Evolutionary conservation across 1,139 yeast genomes (phyloP).

Genomic region (Hyphopichia wangnamkhiaoensis): DNA sequence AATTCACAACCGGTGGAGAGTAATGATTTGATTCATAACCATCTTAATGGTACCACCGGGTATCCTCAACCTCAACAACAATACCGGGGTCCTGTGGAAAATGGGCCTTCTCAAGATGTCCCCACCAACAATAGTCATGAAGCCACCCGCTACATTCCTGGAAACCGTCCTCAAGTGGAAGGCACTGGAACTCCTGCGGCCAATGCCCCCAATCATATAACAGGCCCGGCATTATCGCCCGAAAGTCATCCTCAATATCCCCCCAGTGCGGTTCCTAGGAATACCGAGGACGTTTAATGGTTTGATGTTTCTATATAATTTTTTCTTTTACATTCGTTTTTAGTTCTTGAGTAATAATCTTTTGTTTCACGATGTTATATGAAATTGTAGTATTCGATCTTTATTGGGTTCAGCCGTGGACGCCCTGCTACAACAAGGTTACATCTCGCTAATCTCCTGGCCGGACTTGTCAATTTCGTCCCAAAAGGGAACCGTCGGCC

Average conservation of each 20-base stretch:
- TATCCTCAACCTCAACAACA: background rate
- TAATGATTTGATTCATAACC: conserved; percentile 2
- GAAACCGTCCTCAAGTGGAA: background rate
- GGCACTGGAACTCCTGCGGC: background rate
- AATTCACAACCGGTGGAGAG: conserved; percentile 1
- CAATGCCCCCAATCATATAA: conserved; percentile 1
- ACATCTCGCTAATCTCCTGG: too few species aligned
- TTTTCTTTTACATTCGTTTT: too few species aligned
- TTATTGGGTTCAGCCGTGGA: too few species aligned
- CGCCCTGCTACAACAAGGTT: too few species aligned
- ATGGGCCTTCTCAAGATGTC: background rate
- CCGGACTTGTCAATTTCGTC: too few species aligned
- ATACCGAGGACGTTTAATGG: too few species aligned
- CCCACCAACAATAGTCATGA: background rate
- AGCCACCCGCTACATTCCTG: background rate
- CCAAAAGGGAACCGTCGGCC: too few species aligned
- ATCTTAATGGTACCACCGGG: background rate
- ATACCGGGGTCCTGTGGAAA: conserved; percentile 2
- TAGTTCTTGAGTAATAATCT: too few species aligned
- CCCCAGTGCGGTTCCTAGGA: background rate
- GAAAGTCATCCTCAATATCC: background rate
- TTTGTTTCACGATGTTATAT: too few species aligned
- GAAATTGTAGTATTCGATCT: too few species aligned
- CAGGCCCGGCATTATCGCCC: background rate
- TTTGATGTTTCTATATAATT: too few species aligned